phyloP scores from a whole-genome alignment of 2,329 filamentous ascomycete species.

The Penicillium sp. region DNA sequence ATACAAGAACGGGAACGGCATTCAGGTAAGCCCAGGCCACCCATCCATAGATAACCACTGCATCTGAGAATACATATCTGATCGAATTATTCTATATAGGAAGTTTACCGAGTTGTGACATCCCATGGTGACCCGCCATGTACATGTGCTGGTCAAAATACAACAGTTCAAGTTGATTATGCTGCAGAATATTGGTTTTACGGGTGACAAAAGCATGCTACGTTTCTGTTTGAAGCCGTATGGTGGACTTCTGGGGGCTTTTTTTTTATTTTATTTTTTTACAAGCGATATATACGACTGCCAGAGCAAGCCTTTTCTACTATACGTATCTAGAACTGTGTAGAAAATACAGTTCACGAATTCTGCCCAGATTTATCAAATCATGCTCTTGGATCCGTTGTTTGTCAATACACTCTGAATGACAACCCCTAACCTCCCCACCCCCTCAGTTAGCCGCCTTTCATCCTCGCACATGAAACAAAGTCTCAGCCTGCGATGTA shows the following conservation, averaged over 20 bases:
- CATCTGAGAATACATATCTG: background rate
- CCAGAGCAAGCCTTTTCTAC: background rate
- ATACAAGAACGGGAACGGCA: slow-evolving; percentile 24
- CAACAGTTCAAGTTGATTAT: slow-evolving; percentile 38
- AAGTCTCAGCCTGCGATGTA: slow-evolving; percentile 11
- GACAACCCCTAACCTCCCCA: slow-evolving; percentile 5
- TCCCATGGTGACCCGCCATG: slow-evolving; percentile 34
- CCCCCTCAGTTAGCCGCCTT: slow-evolving; percentile 10
- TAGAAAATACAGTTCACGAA: background rate
- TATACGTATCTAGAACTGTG: background rate
- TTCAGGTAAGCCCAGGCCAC: slow-evolving; percentile 27
- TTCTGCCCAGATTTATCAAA: background rate
- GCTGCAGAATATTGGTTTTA: slow-evolving; percentile 47
- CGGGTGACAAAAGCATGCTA: slow-evolving; percentile 20
- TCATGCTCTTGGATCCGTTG: background rate
- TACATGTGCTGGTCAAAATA: slow-evolving; percentile 32
- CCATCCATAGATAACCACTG: background rate
- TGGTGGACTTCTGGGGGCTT: background rate
- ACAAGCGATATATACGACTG: background rate
- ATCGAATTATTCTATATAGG: slow-evolving; percentile 25
- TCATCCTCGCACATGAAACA: slow-evolving; percentile 21
- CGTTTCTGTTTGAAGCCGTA: background rate
- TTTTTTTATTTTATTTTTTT: too few relatives aligned
- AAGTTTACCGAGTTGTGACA: slow-evolving; percentile 43
- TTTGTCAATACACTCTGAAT: background rate